Evolutionary conservation across 257 asterid genomes (phyloP).

Genomic region (Nicotiana undulata): DNA sequence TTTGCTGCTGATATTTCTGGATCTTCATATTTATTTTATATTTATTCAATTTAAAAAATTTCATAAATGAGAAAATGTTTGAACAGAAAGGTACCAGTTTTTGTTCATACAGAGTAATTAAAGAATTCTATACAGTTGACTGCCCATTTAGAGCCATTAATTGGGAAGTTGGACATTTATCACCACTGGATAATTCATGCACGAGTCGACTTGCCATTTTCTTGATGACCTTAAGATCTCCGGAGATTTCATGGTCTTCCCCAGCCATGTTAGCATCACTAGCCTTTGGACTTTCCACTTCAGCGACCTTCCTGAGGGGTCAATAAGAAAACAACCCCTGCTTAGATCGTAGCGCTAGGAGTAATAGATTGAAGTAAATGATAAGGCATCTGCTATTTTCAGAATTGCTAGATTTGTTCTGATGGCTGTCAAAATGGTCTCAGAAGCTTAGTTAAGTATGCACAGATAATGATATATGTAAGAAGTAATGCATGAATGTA

Average conservation of each 20-base stretch:
- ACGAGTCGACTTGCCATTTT: background rate
- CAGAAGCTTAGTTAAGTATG: background rate
- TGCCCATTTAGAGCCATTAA: background rate
- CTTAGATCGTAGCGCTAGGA: background rate
- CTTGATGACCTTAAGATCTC: background rate
- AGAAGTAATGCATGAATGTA: background rate
- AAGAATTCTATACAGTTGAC: background rate
- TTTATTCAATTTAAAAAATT: background rate
- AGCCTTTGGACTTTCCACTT: background rate
- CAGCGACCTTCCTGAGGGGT: background rate
- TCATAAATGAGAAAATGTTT: background rate
- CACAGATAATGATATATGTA: background rate
- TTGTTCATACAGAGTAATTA: background rate
- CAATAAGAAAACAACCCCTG: background rate
- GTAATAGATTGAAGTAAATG: background rate
- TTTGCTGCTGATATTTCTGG: background rate
- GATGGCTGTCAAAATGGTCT: background rate
- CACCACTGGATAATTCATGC: background rate
- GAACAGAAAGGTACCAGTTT: background rate
- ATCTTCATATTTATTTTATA: background rate
- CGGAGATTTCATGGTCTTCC: background rate
- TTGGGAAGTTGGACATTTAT: background rate
- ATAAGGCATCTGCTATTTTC: background rate
- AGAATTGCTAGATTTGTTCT: background rate
- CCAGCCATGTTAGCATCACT: background rate